A percentile compares a stretch with the other conserved stretches of the same genome.
Conservation (phyloP, 192 early-diverging fungal species). For the Coemansia sp. region DNA sequence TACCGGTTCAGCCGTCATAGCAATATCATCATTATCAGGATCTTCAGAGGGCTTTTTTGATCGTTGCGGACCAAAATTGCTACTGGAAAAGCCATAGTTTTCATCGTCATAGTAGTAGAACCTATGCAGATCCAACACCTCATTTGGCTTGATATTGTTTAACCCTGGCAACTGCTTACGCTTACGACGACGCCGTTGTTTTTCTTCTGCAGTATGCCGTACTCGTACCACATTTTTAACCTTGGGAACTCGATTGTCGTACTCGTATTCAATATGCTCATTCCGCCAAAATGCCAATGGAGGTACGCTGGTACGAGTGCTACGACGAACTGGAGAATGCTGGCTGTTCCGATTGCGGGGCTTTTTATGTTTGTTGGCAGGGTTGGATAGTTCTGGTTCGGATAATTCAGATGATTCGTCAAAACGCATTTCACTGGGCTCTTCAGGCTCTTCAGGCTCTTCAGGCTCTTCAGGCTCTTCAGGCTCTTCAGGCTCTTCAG, state of each 20-base stretch:
- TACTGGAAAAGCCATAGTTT: conserved; percentile 42
- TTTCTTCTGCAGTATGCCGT: conserved; percentile 48
- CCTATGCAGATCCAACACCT: too few relatives aligned
- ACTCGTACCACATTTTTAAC: conserved; percentile 47
- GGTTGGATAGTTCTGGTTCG: background rate
- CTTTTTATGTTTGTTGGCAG: too few relatives aligned
- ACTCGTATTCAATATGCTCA: conserved; percentile 52
- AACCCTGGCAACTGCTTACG: conserved; percentile 19
- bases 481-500: too few relatives aligned
- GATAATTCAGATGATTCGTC: background rate
- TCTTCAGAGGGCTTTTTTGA: background rate
- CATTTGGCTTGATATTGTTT: conserved; percentile 19
- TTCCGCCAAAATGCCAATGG: conserved; percentile 52
- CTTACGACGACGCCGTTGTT: conserved; percentile 25
- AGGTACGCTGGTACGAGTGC: conserved; percentile 34
- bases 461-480: too few relatives aligned
- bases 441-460: too few relatives aligned
- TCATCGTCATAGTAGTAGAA: conserved; percentile 52
- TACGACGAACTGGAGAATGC: conserved; percentile 27
- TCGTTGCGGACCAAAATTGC: conserved; percentile 21
- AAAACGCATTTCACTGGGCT: background rate
- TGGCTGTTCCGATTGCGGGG: background rate
- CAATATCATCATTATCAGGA: conserved; percentile 43
- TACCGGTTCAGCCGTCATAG: conserved; percentile 13
- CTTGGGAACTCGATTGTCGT: conserved; percentile 29